Conservation (phyloP, 257 asterid species). For the Solanum paucissectum region DNA sequence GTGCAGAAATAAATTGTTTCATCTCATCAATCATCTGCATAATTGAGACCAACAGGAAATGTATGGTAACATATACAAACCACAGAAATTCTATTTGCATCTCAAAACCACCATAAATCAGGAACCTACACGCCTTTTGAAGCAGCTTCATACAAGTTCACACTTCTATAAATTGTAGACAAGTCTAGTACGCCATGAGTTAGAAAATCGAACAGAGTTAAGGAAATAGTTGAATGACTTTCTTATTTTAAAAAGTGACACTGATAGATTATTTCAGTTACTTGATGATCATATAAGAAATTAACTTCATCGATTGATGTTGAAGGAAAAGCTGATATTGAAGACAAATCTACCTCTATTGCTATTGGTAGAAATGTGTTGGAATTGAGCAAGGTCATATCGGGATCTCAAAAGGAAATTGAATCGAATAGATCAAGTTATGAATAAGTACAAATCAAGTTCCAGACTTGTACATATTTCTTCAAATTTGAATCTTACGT, state of each 20-base stretch:
- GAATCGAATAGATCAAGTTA: too few species aligned
- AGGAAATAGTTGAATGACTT: background rate
- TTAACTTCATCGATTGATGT: background rate
- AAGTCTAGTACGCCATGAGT: too few species aligned
- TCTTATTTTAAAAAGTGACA: background rate
- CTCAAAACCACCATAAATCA: too few species aligned
- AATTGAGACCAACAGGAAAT: background rate
- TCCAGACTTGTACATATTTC: background rate
- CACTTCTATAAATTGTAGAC: too few species aligned
- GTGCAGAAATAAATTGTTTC: background rate
- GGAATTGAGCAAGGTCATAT: too few species aligned
- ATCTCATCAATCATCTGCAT: background rate
- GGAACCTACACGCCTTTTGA: too few species aligned
- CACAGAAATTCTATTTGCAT: too few species aligned
- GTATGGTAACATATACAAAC: too few species aligned
- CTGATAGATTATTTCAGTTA: background rate
- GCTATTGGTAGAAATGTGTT: too few species aligned
- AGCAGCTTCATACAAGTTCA: too few species aligned
- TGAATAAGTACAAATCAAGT: background rate
- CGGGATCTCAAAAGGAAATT: too few species aligned
- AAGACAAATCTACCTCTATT: background rate
- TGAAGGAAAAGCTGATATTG: background rate
- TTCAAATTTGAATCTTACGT: slow-evolving; percentile 18
- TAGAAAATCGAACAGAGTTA: background rate
- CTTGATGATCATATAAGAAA: background rate